Percentiles rank a stretch among this genome's conserved stretches.
phyloP scores from a whole-genome alignment of 2,329 filamentous ascomycete species.

The Hypoxylon sp. region DNA sequence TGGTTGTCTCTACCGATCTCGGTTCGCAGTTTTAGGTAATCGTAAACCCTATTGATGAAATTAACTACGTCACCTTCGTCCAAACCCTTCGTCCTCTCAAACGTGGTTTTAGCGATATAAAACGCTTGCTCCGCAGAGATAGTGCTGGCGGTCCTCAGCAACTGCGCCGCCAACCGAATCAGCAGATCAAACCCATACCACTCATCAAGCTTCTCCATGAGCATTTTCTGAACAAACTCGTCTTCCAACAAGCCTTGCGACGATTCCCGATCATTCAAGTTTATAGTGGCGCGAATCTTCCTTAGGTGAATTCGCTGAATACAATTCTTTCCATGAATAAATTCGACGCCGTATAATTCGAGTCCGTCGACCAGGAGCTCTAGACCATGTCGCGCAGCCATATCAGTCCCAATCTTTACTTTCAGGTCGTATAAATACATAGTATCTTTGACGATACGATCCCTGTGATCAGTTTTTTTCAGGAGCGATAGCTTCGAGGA shows the following conservation, averaged over 20 bases:
- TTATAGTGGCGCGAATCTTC: neutral
- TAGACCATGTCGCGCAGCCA: neutral
- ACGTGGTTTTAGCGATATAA: neutral
- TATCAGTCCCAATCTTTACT: neutral
- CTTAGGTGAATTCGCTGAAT: neutral
- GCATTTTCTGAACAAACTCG: neutral
- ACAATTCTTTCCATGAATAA: neutral
- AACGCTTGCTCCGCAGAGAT: conserved; percentile 15
- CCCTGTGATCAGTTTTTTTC: conserved; percentile 1
- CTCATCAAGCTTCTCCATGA: neutral
- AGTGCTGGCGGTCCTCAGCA: neutral
- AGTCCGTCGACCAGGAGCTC: conserved; percentile 22
- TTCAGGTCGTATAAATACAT: neutral
- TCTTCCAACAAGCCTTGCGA: neutral
- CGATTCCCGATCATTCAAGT: conserved; percentile 1
- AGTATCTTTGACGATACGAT: neutral
- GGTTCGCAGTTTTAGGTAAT: neutral
- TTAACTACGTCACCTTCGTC: neutral
- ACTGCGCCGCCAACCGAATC: neutral
- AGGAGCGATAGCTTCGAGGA: neutral
- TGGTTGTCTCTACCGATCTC: neutral
- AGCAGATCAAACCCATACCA: conserved; percentile 22
- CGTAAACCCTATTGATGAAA: neutral
- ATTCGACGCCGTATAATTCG: conserved; percentile 20
- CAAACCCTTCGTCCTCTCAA: neutral